Base-by-base conservation (phyloP, 2,329 filamentous ascomycete species). In the Sporothrix pallida region DNA sequence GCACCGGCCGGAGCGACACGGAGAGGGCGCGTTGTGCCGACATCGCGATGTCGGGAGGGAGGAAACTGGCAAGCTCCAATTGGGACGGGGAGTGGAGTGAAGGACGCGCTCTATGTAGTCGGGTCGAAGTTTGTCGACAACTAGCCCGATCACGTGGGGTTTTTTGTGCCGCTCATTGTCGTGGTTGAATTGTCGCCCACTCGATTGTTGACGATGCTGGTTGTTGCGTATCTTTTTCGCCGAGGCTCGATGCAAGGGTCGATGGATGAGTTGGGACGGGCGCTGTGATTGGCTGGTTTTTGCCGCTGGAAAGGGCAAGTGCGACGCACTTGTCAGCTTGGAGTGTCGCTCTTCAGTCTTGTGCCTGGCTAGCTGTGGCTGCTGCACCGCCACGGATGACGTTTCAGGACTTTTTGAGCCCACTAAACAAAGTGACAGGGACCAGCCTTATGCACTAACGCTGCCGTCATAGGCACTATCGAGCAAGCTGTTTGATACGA, bases 301-400 rank as follows among this genome's bases (percentile, higher is more conserved):
- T 50, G 13, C 63, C 44, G 63, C 1, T 15, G 8, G 44, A 48
- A 42, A 26, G 5, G 44, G 44, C 44, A 67, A n/a, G 62, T 50
- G 37, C 37, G 31, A 37, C 31, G 31, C 31, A 37, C 31, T 37
- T 37, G 31, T 7, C 31, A 37, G 31, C 31, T 5, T 37, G 31
- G 4, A 37, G 31, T 37, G 31, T 37, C 31, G 31, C 31, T 37
- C 31, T 37, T 37, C 31, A 37, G 31, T 37, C 7, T 37, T 37
- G 31, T 68, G 5, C 48, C 48, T 52, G 67, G 50, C 67, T 54
- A 50, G 44, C 1, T 69, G 65, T 69, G 65, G 65, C 65, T 69
- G 65, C n/a, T 48, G 62, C 62, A 67, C 62, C 62, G 62, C 62
- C 62, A 67, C 62, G 42, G 5, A 69, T 42, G 65, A 69, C 65